phyloP scores from a whole-genome alignment of 108 stramenopile genomes.

The Parmales sp. region DNA sequence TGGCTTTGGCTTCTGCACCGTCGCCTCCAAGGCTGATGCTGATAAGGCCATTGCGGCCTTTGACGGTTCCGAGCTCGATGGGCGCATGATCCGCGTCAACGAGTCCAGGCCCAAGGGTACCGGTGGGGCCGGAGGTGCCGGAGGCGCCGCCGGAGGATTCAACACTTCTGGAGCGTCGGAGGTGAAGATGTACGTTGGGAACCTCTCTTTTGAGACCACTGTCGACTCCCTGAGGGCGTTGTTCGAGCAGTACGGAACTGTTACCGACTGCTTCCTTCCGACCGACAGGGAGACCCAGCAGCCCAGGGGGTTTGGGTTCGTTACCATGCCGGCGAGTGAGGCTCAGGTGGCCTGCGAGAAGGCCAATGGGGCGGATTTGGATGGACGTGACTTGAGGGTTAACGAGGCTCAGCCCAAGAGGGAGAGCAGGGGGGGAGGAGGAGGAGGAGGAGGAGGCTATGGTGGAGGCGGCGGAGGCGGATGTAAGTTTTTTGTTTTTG shows the following conservation, averaged over 20 bases:
- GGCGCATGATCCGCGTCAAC: constrained; percentile 76
- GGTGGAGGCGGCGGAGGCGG: neutral
- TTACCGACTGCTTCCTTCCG: constrained; percentile 71
- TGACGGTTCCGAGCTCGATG: constrained; percentile 71
- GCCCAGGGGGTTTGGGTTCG: constrained; percentile 77
- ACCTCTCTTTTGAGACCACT: constrained; percentile 82
- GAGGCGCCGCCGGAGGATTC: constrained; percentile 9
- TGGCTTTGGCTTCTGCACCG: constrained; percentile 72
- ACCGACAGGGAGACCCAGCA: constrained; percentile 66
- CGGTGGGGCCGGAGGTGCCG: neutral
- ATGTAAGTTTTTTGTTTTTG: constrained; percentile 6
- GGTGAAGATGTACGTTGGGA: constrained; percentile 84
- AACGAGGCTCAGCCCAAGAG: constrained; percentile 25
- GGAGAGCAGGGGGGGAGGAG: constrained; percentile 26
- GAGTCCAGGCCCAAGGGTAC: constrained; percentile 70
- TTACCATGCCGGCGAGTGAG: constrained; percentile 58
- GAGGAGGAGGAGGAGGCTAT: constrained; percentile 12
- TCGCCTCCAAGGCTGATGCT: constrained; percentile 58
- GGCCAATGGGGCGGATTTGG: constrained; percentile 61
- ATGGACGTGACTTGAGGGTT: constrained; percentile 38
- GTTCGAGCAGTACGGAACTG: constrained; percentile 69
- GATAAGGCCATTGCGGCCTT: constrained; percentile 70
- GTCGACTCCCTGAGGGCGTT: constrained; percentile 76
- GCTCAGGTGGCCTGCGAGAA: constrained; percentile 49
- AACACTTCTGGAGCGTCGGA: constrained; percentile 12